Base-by-base conservation (phyloP, 208 protist genomes). In the Trypanosomatidae sp. region DNA sequence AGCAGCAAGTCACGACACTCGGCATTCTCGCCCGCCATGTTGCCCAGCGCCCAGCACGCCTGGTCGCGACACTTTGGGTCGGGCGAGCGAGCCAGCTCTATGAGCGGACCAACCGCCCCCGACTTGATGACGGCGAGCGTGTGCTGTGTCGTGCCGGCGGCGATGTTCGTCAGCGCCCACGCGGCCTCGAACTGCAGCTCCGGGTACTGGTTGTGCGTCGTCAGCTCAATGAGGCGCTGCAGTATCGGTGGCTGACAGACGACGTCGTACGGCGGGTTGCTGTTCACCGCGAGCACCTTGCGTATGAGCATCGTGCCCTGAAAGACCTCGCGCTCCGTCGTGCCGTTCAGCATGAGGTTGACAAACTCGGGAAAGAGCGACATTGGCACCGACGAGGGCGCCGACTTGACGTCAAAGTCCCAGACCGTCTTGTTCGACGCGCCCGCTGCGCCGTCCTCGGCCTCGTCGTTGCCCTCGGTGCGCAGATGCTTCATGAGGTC, bases 121-220 rank as follows among this genome's bases (percentile, higher is more conserved):
- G 61, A 60, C 13, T 94, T 51, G 27, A 99, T 68, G 7, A 99
- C 79, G 25, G 78, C 53, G 23, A 53, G 57, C 6, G 96, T 98
- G 61, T 99, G 94, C 60, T 95, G 68, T 11, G 91, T 80, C 13
- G 91, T 96, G 27, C 97, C 97, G 7, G 96, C 98, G 11, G 97
- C 96, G 43, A 99, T 96, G 76, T 99, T 99, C 2, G 97, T 99
- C 21, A 99, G 72, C 2, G 96, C 95, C 98, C 98, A 99, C 3
- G 96, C 95, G 10, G 94, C 79, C 81, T 99, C 97, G 65, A 99
- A 98, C 83, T 99, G 95, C 45, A 98, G 63, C 43, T 84, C 48
- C 1, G 78, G 67, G 42, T 70, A 56, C 11, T 96, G 67, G 25
- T 56, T 41, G n/a, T 51, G 56, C 35, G 75, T 51, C 22, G 99